phyloP scores from a whole-genome alignment of 2,329 filamentous ascomycete species.

The Clarireedia paspali region DNA sequence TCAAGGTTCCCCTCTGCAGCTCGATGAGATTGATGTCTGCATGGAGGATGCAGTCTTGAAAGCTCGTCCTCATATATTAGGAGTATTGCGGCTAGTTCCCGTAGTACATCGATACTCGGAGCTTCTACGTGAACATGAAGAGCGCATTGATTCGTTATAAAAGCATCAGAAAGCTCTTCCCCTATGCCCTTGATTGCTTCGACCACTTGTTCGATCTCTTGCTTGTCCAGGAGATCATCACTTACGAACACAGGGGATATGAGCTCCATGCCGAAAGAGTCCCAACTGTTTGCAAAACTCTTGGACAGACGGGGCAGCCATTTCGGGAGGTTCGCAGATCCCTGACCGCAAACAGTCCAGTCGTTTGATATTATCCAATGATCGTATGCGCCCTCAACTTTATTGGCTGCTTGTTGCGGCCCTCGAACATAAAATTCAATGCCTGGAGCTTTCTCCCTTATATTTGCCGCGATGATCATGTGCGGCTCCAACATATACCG shows the following conservation, averaged over 20 bases:
- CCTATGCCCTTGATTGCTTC: constrained; percentile 7
- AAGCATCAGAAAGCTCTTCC: constrained; percentile 11
- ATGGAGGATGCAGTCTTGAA: constrained; percentile 18
- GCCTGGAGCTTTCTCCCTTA: constrained; percentile 1
- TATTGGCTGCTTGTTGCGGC: background rate
- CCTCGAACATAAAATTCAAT: constrained; percentile 4
- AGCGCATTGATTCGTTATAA: constrained; percentile 24
- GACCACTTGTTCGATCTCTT: constrained; percentile 13
- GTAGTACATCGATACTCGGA: constrained; percentile 12
- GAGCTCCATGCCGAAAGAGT: constrained; percentile 21
- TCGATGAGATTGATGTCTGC: constrained; percentile 15
- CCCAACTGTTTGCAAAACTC: constrained; percentile 14
- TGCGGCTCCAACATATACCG: constrained; percentile 15
- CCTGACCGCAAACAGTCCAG: constrained; percentile 18
- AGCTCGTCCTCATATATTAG: constrained; percentile 24
- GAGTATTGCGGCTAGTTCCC: constrained; percentile 19
- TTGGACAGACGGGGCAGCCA: constrained; percentile 14
- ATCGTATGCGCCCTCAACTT: constrained; percentile 10
- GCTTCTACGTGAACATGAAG: constrained; percentile 23
- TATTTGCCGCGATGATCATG: constrained; percentile 10
- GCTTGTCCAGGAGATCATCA: background rate
- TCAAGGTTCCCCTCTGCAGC: constrained; percentile 8
- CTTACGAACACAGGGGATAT: constrained; percentile 17
- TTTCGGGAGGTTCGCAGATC: constrained; percentile 16
- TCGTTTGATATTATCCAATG: constrained; percentile 19